phyloP scores from a whole-genome alignment of 345 rosid genomes.

The thale cress (Arabidopsis thaliana) region DNA sequence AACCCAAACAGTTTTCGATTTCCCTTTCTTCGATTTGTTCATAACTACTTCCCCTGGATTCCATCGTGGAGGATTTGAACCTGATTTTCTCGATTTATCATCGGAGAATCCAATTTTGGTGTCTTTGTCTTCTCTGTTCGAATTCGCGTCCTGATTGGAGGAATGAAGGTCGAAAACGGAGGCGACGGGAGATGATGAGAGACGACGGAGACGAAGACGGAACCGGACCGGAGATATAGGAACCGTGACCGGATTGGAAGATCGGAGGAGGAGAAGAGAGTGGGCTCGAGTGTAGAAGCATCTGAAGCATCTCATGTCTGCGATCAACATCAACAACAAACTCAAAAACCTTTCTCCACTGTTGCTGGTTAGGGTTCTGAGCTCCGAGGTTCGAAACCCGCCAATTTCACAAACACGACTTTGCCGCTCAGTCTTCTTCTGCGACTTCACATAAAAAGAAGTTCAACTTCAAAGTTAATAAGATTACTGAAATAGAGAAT shows the following conservation, averaged over 20 bases:
- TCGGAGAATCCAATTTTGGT: conserved; percentile 3
- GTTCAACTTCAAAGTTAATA: too few relatives aligned
- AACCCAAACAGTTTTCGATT: conserved; percentile 61
- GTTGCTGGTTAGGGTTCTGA: conserved; percentile 29
- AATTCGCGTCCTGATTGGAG: conserved; percentile 23
- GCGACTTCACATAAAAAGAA: too few relatives aligned
- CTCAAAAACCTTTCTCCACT: not conserved
- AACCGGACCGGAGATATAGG: conserved; percentile 4
- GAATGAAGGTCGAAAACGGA: conserved; percentile 43
- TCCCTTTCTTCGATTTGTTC: conserved; percentile 54
- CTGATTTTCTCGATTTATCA: conserved; percentile 29
- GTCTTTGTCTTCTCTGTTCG: conserved; percentile 18
- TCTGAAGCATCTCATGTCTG: conserved; percentile 36
- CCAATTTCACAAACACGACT: too few relatives aligned
- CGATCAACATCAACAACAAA: not conserved
- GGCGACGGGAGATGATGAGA: conserved; percentile 42
- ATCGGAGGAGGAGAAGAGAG: conserved; percentile 36
- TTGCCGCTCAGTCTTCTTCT: not conserved
- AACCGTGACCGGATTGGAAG: conserved; percentile 1
- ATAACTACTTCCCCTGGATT: conserved; percentile 40
- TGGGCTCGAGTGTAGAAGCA: conserved; percentile 38
- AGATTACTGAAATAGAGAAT: too few relatives aligned
- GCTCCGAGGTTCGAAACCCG: too few relatives aligned
- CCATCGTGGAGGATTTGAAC: conserved; percentile 22
- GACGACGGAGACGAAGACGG: conserved; percentile 22